These are phyloP conservation scores for Coniferiporia sulphurascens DNA, from an alignment of 1,284 basidiomycete species.

Conservation along the genomic window DNA sequence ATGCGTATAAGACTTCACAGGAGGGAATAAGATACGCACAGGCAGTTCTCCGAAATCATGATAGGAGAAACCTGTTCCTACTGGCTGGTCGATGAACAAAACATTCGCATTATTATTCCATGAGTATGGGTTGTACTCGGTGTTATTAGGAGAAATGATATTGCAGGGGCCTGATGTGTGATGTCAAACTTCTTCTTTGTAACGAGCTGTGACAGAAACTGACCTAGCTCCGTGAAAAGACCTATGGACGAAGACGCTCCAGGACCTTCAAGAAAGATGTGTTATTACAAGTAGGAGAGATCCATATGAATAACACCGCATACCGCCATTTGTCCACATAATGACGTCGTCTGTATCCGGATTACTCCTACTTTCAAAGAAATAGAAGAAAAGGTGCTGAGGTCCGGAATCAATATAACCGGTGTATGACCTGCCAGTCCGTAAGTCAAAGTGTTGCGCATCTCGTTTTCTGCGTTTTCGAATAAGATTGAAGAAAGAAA, in stretches of 20 bases:
- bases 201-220: background rate
- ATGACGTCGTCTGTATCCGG: slow-evolving; percentile 34
- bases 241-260: slow-evolving; percentile 54
- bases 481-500: background rate
- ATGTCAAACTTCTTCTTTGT: background rate
- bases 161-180: slow-evolving; percentile 42
- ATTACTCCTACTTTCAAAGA: slow-evolving; percentile 50
- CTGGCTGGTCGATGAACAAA: slow-evolving; percentile 67
- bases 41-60: slow-evolving; percentile 64
- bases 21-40: slow-evolving; percentile 30
- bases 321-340: slow-evolving; percentile 33
- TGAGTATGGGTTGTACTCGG: slow-evolving; percentile 50
- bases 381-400: slow-evolving; percentile 80
- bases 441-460: no score
- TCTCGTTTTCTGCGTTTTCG: background rate
- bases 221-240: slow-evolving; percentile 63
- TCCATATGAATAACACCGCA: background rate
- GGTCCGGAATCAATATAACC: slow-evolving; percentile 69
- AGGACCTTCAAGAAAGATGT: slow-evolving; percentile 32
- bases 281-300: background rate
- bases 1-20: background rate
- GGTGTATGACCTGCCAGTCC: slow-evolving; percentile 35
- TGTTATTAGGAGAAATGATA: slow-evolving; percentile 38
- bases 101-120: slow-evolving; percentile 71
- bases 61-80: slow-evolving; percentile 70